Evolutionary conservation across 23 red algal genomes (phyloP).

Genomic region (Chondrus crispus): DNA sequence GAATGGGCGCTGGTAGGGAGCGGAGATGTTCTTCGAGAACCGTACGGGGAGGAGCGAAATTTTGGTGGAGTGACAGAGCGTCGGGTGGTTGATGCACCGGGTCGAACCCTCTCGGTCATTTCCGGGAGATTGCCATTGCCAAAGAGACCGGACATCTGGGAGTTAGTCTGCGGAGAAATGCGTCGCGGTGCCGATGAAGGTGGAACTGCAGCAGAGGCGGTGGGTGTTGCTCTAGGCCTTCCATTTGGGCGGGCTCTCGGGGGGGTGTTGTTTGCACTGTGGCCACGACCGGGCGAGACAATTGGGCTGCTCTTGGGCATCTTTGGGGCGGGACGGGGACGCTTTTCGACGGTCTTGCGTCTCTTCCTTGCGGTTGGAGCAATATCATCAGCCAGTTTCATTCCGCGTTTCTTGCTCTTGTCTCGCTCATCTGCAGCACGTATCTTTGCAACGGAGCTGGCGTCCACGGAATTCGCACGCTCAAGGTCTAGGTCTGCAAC

Average conservation of each 20-base stretch:
- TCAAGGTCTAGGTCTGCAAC: conserved; percentile 25
- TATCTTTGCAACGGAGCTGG: background rate
- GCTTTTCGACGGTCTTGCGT: conserved; percentile 10
- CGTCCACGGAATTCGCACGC: background rate
- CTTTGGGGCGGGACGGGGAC: background rate
- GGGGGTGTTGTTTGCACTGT: background rate
- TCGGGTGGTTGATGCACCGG: too few relatives aligned
- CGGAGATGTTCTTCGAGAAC: too few relatives aligned
- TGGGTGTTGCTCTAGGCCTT: background rate
- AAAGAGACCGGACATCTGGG: too few relatives aligned
- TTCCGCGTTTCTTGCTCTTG: background rate
- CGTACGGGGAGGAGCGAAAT: too few relatives aligned
- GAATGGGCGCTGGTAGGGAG: too few relatives aligned
- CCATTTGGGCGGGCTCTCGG: background rate
- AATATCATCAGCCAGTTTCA: background rate
- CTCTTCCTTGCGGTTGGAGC: background rate
- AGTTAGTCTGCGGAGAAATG: too few relatives aligned
- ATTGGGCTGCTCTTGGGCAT: background rate
- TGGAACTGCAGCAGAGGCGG: background rate
- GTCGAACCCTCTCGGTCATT: too few relatives aligned
- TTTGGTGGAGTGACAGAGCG: too few relatives aligned
- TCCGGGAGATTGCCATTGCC: too few relatives aligned
- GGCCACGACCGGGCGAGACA: background rate
- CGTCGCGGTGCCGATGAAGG: background rate
- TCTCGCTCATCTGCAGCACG: background rate